These are phyloP conservation scores for Penicillium vulpinum DNA, from an alignment of 2,329 filamentous ascomycete genomes.

Conservation along the genomic window DNA sequence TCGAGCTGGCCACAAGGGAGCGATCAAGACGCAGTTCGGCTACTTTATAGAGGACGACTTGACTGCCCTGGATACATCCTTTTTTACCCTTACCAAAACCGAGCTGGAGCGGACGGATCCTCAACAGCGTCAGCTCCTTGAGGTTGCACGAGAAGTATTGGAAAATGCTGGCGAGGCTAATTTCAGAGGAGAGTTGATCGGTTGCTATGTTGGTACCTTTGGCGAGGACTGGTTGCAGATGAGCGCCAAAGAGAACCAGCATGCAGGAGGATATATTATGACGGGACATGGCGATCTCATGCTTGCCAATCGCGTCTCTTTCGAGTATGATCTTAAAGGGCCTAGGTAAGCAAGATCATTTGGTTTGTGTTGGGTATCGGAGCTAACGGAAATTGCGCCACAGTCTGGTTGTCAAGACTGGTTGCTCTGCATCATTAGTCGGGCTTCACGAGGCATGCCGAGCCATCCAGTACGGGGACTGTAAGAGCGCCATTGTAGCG, in stretches of 20 bases:
- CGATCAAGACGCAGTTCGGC: not conserved
- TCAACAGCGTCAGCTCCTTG: conserved; percentile 29
- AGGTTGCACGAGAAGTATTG: conserved; percentile 33
- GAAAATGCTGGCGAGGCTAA: conserved; percentile 24
- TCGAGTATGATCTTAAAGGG: not conserved
- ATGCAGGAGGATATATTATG: too few relatives aligned
- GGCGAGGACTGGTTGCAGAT: conserved; percentile 24
- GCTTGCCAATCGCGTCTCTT: not conserved
- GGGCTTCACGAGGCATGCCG: conserved; percentile 31
- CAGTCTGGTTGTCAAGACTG: conserved; percentile 32
- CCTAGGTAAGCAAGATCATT: not conserved
- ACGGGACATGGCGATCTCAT: not conserved
- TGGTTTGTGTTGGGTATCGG: too few relatives aligned
- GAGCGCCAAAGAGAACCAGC: too few relatives aligned
- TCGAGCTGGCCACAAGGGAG: not conserved
- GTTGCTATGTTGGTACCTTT: conserved; percentile 24
- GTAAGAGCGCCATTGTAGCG: conserved; percentile 30
- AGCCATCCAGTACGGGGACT: conserved; percentile 11
- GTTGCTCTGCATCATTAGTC: conserved; percentile 36
- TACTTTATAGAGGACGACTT: not conserved
- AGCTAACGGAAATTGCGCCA: not conserved
- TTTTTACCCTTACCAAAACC: conserved; percentile 29
- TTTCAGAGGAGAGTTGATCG: conserved; percentile 9
- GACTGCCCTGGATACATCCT: conserved; percentile 23
- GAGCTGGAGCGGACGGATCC: conserved; percentile 18